Evolutionary conservation across 129 eudicot genomes (phyloP).

Genomic region (Saposhnikovia divaricata): DNA sequence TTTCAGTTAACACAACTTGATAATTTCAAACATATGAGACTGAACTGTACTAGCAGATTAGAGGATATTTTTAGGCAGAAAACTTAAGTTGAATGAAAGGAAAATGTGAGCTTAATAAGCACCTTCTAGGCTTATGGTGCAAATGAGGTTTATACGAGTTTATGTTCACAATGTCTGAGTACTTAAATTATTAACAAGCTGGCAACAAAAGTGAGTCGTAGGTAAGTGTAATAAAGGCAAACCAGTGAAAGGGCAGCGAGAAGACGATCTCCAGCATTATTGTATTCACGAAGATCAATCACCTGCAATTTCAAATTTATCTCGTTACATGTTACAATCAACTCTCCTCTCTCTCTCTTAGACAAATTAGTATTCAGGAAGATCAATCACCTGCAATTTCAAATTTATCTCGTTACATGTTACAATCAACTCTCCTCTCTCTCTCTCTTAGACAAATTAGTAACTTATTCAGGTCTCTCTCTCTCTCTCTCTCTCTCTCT

Average conservation of each 20-base stretch:
- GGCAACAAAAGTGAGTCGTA: neutral
- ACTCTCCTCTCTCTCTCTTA: too few species aligned
- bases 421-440: neutral
- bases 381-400: constrained; percentile 62
- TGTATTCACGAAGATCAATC: constrained; percentile 82
- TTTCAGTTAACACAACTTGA: neutral
- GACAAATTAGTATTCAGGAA: constrained; percentile 39
- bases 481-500: neutral
- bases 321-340: neutral
- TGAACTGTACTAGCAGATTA: neutral
- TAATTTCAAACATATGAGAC: neutral
- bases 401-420: neutral
- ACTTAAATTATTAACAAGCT: neutral
- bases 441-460: too few species aligned
- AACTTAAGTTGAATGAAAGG: neutral
- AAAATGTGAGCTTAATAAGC: neutral
- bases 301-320: constrained; percentile 30
- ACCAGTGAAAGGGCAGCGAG: constrained; percentile 87
- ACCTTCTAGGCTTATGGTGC: neutral
- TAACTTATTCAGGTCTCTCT: too few species aligned
- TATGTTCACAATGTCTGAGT: neutral
- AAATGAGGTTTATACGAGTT: neutral
- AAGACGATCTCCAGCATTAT: constrained; percentile 76
- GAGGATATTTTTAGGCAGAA: neutral
- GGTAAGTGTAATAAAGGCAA: neutral